Base-by-base conservation (phyloP, 768 basidiomycete species). In the Heimioporus sp. region DNA sequence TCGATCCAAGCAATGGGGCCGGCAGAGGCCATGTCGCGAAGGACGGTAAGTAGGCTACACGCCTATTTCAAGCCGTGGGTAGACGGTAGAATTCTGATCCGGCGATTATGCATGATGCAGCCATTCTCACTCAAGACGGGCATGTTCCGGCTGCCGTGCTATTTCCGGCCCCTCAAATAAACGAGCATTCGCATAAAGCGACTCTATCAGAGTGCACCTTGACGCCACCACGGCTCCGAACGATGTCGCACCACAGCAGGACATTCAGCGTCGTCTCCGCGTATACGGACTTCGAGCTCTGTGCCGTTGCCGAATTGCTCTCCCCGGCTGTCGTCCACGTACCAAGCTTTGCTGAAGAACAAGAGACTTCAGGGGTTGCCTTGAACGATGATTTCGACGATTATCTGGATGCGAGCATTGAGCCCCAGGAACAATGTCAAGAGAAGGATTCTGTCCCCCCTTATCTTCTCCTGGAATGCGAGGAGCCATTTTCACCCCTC, bases 231-330 rank as follows among this genome's bases (percentile, higher is more conserved):
- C 61, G 19, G 13, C 43, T n/a, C 34, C 54, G 56, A 46, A 57
- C 63, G 10, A 65, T 62, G 51, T 55, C 61, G 11, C 66, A 61
- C n/a, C 64, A 65, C 37, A 51, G 20, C 11, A 73, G 77, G 50
- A 54, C 70, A 28, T 61, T 62, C 44, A 82, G 79, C 55, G 57
- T 71, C 19, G 71, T 80, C 31, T 81, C 80, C 4, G 63, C 74
- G 8, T 66, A 71, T 12, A 79, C 80, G 10, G 81, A 82, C 44
- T 59, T 66, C 30, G 81, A 82, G 52, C 71, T 82, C 13, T 62
- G 72, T n/a, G 77, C 75, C n/a, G 65, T 82, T 43, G 74, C 76
- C 2, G 80, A 80, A 28, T 64, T 80, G 38, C 69, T 82, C 51
- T 70, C 75, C 11, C 68, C 72, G 1, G 55, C 66, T 30, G 56